A percentile compares a stretch with the other conserved stretches of the same genome.
phyloP scores from a whole-genome alignment of 176 grass and related monocot genomes.

The Zizania latifolia region DNA sequence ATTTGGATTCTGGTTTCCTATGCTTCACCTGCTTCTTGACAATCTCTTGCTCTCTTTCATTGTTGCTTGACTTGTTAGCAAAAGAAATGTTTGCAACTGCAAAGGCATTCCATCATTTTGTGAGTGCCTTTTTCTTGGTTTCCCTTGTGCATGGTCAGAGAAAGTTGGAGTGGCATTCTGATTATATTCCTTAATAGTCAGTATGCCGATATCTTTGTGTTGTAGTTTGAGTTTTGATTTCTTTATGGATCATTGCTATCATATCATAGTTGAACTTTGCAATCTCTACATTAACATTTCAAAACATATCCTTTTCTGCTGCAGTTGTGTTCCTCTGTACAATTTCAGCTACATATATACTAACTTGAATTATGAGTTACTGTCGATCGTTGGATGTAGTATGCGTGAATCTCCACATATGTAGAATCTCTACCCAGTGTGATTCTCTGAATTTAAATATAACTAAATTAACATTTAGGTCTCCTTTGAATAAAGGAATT shows the following conservation, averaged over 20 bases:
- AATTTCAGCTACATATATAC: constrained; percentile 90
- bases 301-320: constrained; percentile 25
- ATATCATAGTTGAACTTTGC: neutral
- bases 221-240: neutral
- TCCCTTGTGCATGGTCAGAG: neutral
- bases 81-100: too few relatives aligned
- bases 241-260: neutral
- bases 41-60: neutral
- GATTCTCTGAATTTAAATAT: too few relatives aligned
- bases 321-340: constrained; percentile 88
- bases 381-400: too few relatives aligned
- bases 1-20: neutral
- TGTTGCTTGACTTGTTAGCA: neutral
- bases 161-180: neutral
- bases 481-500: too few relatives aligned
- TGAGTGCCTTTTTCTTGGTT: neutral
- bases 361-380: too few relatives aligned
- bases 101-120: too few relatives aligned
- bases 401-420: too few relatives aligned
- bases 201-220: neutral
- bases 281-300: constrained; percentile 6
- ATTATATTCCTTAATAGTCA: neutral
- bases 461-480: too few relatives aligned
- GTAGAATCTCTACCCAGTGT: too few relatives aligned
- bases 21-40: neutral